Evolutionary conservation across 495 filamentous ascomycete species (phyloP).

Genomic region (Penicillium crystallinum): DNA sequence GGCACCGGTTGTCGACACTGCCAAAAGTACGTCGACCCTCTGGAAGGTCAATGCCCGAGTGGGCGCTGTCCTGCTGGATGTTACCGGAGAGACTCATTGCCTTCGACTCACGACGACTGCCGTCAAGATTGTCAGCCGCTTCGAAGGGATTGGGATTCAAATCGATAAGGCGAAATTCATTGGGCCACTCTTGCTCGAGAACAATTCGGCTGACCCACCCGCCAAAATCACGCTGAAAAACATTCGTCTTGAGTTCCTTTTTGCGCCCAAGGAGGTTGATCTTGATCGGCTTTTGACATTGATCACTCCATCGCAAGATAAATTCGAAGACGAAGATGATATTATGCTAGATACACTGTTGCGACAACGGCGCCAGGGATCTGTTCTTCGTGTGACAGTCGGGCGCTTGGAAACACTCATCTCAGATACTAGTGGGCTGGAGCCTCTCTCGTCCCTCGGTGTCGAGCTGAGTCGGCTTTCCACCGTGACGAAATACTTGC

Average conservation of each 20-base stretch:
- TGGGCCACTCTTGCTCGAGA: constrained; percentile 57
- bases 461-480: constrained; percentile 77
- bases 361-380: constrained; percentile 82
- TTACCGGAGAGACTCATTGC: constrained; percentile 71
- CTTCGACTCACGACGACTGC: constrained; percentile 71
- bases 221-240: constrained; percentile 53
- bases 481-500: constrained; percentile 88
- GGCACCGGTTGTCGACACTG: constrained; percentile 12
- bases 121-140: constrained; percentile 69
- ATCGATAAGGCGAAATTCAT: constrained; percentile 69
- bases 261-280: constrained; percentile 70
- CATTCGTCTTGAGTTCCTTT: constrained; percentile 68
- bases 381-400: constrained; percentile 69
- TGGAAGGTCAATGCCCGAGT: constrained; percentile 72
- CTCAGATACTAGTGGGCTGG: constrained; percentile 53
- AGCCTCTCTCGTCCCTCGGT: constrained; percentile 60
- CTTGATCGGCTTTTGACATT: constrained; percentile 76
- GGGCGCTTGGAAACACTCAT: constrained; percentile 54
- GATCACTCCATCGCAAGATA: constrained; percentile 85
- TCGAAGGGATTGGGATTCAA: constrained; percentile 60
- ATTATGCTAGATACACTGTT: constrained; percentile 91
- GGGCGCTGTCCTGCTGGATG: constrained; percentile 65
- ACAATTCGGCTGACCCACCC: constrained; percentile 43
- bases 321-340: constrained; percentile 87
- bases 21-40: constrained; percentile 26